Percentiles rank a stretch among this genome's conserved stretches.
These are phyloP conservation scores for Aegilops longissima DNA, from an alignment of 176 grass and related monocot genomes.

Conservation along the genomic window DNA sequence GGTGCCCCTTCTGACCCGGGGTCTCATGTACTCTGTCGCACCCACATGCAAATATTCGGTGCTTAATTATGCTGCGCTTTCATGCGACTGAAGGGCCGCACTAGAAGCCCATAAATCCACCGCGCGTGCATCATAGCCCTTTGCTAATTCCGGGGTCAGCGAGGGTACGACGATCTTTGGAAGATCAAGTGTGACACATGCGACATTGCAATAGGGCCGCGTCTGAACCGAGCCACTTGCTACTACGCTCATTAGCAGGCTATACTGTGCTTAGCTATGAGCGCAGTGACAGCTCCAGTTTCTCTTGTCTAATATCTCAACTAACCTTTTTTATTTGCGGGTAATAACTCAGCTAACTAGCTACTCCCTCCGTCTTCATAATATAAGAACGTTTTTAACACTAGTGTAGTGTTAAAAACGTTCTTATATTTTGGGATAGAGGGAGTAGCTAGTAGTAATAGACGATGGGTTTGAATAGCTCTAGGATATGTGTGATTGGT, in stretches of 20 bases:
- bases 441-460: neutral
- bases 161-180: constrained; percentile 19
- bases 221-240: neutral
- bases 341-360: no score
- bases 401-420: no score
- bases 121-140: constrained; percentile 10
- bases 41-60: constrained; percentile 36
- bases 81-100: no score
- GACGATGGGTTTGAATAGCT: constrained; percentile 30
- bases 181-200: constrained; percentile 31
- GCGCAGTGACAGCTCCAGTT: neutral
- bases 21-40: constrained; percentile 18
- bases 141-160: constrained; percentile 18
- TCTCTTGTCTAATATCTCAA: no score
- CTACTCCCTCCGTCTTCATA: no score
- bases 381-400: no score
- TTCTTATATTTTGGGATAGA: no score
- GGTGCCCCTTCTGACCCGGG: neutral
- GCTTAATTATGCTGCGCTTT: neutral
- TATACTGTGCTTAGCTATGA: neutral
- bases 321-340: no score
- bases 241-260: no score
- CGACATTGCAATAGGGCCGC: neutral
- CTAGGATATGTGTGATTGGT: constrained; percentile 16
- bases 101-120: neutral